Evolutionary conservation across 345 rosid species (phyloP), one percentile per base, ranked within the genome.

Genomic region (Ceriops zippeliana): DNA sequence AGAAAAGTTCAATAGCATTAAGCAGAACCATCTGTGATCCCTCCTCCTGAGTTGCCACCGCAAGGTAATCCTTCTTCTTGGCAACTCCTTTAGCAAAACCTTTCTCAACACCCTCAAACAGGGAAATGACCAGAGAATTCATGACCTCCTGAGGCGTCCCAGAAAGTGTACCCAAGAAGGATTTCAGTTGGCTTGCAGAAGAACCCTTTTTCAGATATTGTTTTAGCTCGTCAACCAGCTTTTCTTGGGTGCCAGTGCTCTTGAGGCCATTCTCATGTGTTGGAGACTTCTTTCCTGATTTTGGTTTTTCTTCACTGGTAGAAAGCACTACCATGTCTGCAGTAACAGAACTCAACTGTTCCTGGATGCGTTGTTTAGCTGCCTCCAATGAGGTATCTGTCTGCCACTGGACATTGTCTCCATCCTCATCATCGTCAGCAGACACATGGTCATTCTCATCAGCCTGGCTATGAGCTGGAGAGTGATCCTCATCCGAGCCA

Each of bases 311-410:
- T 72, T 86, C 96, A 21, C 54, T 35, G 2, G 89, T 69, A 61
- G 91, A 69, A 26, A 93, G 89, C 87, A 93, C 82, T 8, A 93
- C 97, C 97, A 93, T 81, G 57, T 93, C 97, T 0, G 96, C 98
- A 57, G 97, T 91, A 34, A 62, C 95, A 72, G 91, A 76, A 81
- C 80, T 90, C 76, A 86, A 53, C 79, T 90, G 98, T 77, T 90
- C 90, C 66, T 84, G 90, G 73, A 86, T 88, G 58, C 95, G 87
- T 20, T 86, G 88, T 62, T 78, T 81, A 24, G 90, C 96, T 6
- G 98, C 96, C 83, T 86, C 96, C 15, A 81, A 38, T 0, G 96
- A 92, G 9, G 96, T 88, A 81, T 92, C 98, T 0, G 95, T 90
- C 74, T 83, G 95, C 96, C 92, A 90, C 78, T 87, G 87, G 58